These are phyloP conservation scores for Plantago major DNA, from an alignment of 257 asterid genomes.

Conservation along the genomic window DNA sequence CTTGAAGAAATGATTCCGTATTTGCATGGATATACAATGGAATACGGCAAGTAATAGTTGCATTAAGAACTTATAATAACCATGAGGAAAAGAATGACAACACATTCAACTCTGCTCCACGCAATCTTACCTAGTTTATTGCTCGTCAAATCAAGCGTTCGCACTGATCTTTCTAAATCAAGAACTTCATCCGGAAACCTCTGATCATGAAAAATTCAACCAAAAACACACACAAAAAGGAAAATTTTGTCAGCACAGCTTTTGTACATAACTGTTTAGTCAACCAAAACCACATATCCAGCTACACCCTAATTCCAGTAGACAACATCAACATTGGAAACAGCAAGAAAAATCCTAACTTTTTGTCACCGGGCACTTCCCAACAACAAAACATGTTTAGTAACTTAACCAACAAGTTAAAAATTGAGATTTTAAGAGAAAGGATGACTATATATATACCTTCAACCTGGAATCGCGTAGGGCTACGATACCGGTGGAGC, in stretches of 20 bases:
- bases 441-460: slow-evolving; percentile 26
- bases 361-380: too few species aligned
- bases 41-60: neutral
- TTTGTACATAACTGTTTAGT: neutral
- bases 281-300: neutral
- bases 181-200: slow-evolving; percentile 85
- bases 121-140: slow-evolving; percentile 60
- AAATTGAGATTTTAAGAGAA: neutral
- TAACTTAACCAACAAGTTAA: neutral
- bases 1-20: slow-evolving; percentile 2
- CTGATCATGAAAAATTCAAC: slow-evolving; percentile 25
- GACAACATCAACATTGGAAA: neutral
- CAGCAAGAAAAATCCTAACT: too few species aligned
- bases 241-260: slow-evolving; percentile 17
- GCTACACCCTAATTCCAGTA: neutral
- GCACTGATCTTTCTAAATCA: slow-evolving; percentile 73
- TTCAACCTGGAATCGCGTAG: slow-evolving; percentile 90
- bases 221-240: neutral
- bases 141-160: slow-evolving; percentile 86
- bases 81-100: neutral
- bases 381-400: neutral
- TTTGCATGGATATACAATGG: neutral
- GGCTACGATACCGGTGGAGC: slow-evolving; percentile 95
- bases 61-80: neutral
- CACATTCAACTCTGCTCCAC: neutral